Evolutionary conservation across 495 filamentous ascomycete genomes (phyloP).

Genomic region (Daldinia loculata): DNA sequence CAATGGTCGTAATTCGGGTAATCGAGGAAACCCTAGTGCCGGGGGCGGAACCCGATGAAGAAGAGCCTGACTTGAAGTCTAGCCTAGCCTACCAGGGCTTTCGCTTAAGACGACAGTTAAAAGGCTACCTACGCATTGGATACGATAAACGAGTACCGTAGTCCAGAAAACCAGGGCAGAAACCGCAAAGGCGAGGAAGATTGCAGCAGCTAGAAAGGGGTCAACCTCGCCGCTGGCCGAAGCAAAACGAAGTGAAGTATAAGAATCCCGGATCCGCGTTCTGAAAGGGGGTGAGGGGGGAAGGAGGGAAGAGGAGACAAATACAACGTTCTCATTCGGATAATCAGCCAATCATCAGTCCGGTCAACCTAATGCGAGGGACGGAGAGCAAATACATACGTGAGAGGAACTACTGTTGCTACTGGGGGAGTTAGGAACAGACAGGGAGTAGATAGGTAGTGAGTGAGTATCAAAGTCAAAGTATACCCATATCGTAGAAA

Average conservation of each 20-base stretch:
- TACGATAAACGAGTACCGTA: background rate
- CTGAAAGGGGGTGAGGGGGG: background rate
- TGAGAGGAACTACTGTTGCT: background rate
- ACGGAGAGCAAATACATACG: background rate
- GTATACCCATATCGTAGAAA: conserved; percentile 30
- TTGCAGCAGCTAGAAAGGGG: background rate
- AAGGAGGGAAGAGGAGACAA: background rate
- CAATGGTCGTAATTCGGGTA: conserved; percentile 11
- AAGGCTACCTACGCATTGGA: background rate
- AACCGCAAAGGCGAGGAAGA: background rate
- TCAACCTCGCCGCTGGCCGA: background rate
- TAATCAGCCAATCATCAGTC: conserved; percentile 1
- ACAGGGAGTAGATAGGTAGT: background rate
- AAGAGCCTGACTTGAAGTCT: background rate
- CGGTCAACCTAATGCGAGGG: conserved; percentile 4
- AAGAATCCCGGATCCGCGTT: background rate
- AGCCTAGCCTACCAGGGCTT: background rate
- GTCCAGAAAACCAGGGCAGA: background rate
- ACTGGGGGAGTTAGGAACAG: background rate
- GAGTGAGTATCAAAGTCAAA: background rate
- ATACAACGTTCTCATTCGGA: background rate
- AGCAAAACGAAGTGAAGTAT: background rate
- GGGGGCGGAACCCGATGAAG: conserved; percentile 1
- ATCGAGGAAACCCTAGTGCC: conserved; percentile 5
- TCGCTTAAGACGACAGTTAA: background rate